Conservation (phyloP, 2,329 filamentous ascomycete species). For the Zymoseptoria tritici region DNA sequence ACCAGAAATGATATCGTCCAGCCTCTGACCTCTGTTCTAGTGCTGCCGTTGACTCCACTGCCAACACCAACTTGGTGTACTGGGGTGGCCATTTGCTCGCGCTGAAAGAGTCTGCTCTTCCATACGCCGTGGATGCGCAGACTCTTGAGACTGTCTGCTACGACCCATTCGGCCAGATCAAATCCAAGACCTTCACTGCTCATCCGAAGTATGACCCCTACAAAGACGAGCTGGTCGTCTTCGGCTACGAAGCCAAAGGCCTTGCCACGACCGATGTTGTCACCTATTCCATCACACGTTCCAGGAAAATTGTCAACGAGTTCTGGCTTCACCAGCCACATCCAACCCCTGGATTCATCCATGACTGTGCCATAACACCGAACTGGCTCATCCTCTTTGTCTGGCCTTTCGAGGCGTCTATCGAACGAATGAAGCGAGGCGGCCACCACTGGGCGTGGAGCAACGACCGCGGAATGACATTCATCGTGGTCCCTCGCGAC, state of each 20-base stretch:
- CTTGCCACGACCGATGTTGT: constrained; percentile 31
- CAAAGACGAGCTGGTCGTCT: constrained; percentile 36
- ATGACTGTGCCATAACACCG: constrained; percentile 35
- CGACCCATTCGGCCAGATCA: constrained; percentile 36
- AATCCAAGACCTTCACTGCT: constrained; percentile 36
- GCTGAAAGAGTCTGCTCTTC: constrained; percentile 41
- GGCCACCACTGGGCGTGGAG: constrained; percentile 37
- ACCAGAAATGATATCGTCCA: background rate
- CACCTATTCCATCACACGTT: constrained; percentile 33
- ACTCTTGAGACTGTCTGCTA: constrained; percentile 35
- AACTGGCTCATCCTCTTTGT: constrained; percentile 35
- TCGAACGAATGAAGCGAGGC: constrained; percentile 32
- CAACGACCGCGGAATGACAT: constrained; percentile 16
- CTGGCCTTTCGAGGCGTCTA: constrained; percentile 31
- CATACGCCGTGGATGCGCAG: constrained; percentile 35
- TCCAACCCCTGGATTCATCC: constrained; percentile 31
- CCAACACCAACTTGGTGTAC: constrained; percentile 55
- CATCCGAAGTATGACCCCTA: constrained; percentile 40
- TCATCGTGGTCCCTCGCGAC: constrained; percentile 21
- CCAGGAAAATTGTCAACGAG: constrained; percentile 34
- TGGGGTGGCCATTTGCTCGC: constrained; percentile 51
- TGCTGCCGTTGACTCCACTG: constrained; percentile 44
- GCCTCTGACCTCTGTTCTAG: constrained; percentile 1
- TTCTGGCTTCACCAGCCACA: constrained; percentile 36
- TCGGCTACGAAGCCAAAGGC: constrained; percentile 37